phyloP scores from a whole-genome alignment of 2,329 filamentous ascomycete genomes.

The Pyrenochaeta sp. region DNA sequence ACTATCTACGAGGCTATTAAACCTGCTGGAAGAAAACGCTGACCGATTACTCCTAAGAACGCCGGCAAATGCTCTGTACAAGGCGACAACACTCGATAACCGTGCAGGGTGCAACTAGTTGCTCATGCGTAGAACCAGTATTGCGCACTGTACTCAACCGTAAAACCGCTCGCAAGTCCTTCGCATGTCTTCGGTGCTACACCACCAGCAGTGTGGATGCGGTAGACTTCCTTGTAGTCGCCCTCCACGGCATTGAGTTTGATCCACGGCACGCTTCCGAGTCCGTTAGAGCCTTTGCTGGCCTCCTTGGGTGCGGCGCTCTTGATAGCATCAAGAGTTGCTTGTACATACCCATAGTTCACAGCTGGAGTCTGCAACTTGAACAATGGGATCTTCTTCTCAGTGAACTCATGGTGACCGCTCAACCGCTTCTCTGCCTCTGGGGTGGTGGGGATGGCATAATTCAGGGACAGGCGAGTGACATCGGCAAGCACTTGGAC shows the following conservation, averaged over 20 bases:
- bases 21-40: conserved; percentile 19
- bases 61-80: conserved; percentile 47
- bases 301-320: conserved; percentile 70
- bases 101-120: neutral
- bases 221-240: conserved; percentile 77
- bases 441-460: conserved; percentile 60
- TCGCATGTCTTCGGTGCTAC: conserved; percentile 76
- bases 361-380: conserved; percentile 69
- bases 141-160: conserved; percentile 82
- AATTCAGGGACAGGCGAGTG: conserved; percentile 73
- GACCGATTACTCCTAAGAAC: conserved; percentile 28
- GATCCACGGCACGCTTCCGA: conserved; percentile 80
- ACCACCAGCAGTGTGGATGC: conserved; percentile 85
- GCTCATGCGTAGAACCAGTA: conserved; percentile 68
- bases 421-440: conserved; percentile 68
- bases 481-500: conserved; percentile 68
- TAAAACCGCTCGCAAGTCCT: conserved; percentile 69
- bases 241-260: conserved; percentile 64
- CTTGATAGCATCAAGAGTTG: conserved; percentile 68
- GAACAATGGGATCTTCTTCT: conserved; percentile 78
- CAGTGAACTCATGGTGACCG: conserved; percentile 83
- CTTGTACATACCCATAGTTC: conserved; percentile 67
- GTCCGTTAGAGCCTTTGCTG: conserved; percentile 62
- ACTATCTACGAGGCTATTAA: conserved; percentile 27
- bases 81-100: conserved; percentile 5